Evolutionary conservation across 495 filamentous ascomycete species (phyloP), one percentile per base, ranked within the genome.

Genomic region (Entonaema liquescens): DNA sequence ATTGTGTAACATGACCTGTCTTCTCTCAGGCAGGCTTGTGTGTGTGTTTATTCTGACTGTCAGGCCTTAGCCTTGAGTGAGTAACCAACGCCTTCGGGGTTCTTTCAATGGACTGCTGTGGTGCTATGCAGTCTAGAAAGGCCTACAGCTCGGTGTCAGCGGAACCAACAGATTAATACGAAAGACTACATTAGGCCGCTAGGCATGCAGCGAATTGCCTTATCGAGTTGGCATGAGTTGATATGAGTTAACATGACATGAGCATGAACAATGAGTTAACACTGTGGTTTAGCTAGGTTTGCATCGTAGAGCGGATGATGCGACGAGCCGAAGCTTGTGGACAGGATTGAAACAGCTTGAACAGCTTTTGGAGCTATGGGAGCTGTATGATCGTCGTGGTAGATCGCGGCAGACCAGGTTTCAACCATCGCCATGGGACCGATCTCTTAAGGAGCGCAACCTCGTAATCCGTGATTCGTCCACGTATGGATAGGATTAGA

Each of bases 1-100:
- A 6, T 57, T n/a, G 65, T 66, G 62, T 54, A 66, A 73, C 70
- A 68, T 69, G 65, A 73, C 62, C 36, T 53, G 52, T 73, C 70
- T 38, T 53, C 44, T 62, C 21, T 12, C 52, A 31, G 13, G 49
- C 31, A 61, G 56, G 61, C 50, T 61, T 40, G 44, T 29, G 60
- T 42, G 19, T 33, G n/a, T 29, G 21, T 44, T 13, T 47, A 47
- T 23, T 59, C 60, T 56, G 49, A 65, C 38, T 42, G 25, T 62
- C 5, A 33, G 40, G 49, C 26, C 55, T 60, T 68, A 52, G 70
- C 62, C 62, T 62, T 58, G 11, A 13, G 6, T 26, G 60, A 42
- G 17, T 35, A 42, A 54, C 36, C 44, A 59, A 63, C 25, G 25
- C 28, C 54, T 31, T 33, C 28, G 50, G 50, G n/a, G 49, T 4